Conservation (phyloP, 1,284 basidiomycete genomes). For the Cyathus olla region DNA sequence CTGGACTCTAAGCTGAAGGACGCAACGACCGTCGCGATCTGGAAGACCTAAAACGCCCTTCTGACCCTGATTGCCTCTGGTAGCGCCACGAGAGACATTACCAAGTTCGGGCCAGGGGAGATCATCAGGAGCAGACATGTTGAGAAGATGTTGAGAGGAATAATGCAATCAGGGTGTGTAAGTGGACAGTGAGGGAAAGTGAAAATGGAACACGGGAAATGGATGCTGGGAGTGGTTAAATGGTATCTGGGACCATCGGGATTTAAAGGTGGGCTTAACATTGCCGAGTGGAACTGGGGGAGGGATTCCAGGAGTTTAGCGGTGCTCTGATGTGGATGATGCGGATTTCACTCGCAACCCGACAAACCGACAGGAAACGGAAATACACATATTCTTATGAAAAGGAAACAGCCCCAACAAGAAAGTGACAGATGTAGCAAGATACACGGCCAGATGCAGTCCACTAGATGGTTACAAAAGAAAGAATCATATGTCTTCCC, state of each 20-base stretch:
- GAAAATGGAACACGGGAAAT: conserved; percentile 16
- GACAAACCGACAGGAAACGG: conserved; percentile 40
- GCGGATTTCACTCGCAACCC: conserved; percentile 27
- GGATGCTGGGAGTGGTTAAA: conserved; percentile 41
- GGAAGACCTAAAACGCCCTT: conserved; percentile 78
- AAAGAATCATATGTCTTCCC: conserved; percentile 6
- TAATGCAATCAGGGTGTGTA: conserved; percentile 32
- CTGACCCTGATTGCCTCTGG: conserved; percentile 84
- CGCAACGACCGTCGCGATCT: conserved; percentile 75
- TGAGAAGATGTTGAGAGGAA: conserved; percentile 34
- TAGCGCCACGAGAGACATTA: conserved; percentile 85
- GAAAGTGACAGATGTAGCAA: conserved; percentile 2
- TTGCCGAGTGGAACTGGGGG: conserved; percentile 11
- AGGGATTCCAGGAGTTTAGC: background rate
- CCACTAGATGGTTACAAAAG: no score
- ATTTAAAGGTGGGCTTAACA: conserved; percentile 43
- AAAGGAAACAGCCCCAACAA: conserved; percentile 24
- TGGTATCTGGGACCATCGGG: conserved; percentile 33
- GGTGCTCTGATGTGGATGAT: conserved; percentile 1
- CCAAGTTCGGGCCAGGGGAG: conserved; percentile 86
- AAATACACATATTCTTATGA: conserved; percentile 33
- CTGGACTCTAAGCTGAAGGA: conserved; percentile 81
- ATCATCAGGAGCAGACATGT: conserved; percentile 75
- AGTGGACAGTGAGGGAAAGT: conserved; percentile 30
- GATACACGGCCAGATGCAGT: no score